Conservation (phyloP, 1,284 basidiomycete genomes). For the Phylloporus sp. region DNA sequence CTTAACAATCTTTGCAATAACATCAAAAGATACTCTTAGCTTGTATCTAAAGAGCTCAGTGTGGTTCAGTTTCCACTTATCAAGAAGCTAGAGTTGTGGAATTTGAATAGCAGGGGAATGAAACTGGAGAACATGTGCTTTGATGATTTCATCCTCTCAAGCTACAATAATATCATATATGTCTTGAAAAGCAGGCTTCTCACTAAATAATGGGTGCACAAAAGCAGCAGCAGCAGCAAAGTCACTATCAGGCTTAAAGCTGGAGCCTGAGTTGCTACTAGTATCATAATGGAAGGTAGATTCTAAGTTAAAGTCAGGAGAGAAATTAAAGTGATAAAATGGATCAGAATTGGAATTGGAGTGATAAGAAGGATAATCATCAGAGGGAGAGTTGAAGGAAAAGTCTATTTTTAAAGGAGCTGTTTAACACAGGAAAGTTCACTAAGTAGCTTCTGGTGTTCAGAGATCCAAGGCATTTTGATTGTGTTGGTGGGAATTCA, state of each 20-base stretch:
- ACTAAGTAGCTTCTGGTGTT: background rate
- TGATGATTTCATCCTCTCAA: conserved; percentile 6
- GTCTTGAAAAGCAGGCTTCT: background rate
- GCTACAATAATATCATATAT: background rate
- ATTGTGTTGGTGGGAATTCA: background rate
- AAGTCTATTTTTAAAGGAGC: background rate
- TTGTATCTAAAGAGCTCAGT: background rate
- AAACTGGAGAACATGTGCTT: background rate
- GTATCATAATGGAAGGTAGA: background rate
- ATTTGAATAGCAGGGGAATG: background rate
- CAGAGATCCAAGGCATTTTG: background rate
- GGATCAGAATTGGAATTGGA: background rate
- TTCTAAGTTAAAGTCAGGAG: background rate
- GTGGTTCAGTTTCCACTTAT: background rate
- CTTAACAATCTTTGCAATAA: background rate
- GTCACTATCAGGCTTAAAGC: background rate
- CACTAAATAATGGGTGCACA: background rate
- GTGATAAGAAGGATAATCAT: background rate
- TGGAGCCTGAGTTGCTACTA: background rate
- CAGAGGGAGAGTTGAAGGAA: background rate
- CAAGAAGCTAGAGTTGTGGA: conserved; percentile 9
- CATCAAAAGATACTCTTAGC: background rate
- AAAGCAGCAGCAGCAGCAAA: background rate
- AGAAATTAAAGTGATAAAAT: background rate
- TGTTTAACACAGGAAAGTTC: background rate